Evolutionary conservation across 768 basidiomycete genomes (phyloP).

Genomic region (Tylopilus sp.): DNA sequence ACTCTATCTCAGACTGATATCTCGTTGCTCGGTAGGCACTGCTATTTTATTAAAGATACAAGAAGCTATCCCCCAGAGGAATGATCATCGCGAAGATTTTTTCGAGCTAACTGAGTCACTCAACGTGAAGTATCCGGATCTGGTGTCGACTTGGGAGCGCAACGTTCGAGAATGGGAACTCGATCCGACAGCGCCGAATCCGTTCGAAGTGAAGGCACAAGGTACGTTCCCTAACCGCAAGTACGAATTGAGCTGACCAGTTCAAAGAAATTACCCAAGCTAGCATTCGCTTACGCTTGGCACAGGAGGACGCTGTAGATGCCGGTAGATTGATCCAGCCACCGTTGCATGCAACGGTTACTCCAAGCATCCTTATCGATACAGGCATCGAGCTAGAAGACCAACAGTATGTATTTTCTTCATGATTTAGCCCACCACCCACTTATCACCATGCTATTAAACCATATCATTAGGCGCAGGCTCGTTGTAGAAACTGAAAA

Average conservation of each 20-base stretch:
- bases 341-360: neutral
- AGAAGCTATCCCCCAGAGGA: conserved; percentile 4
- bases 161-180: conserved; percentile 4
- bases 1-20: neutral
- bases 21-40: neutral
- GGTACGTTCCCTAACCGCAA: too few relatives aligned
- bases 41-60: neutral
- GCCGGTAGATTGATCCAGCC: too few relatives aligned
- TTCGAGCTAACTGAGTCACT: neutral
- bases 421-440: too few relatives aligned
- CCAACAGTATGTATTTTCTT: neutral
- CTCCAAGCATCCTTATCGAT: neutral
- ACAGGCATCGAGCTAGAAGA: neutral
- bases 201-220: conserved; percentile 5
- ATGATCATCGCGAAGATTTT: conserved; percentile 5
- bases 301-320: neutral
- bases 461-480: neutral
- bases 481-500: neutral
- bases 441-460: too few relatives aligned
- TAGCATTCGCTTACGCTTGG: neutral
- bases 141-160: neutral
- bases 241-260: neutral
- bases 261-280: neutral
- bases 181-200: conserved; percentile 4
- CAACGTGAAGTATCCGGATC: neutral